Conservation (phyloP, 352 stramenopile species). For the Globisporangium polare region DNA sequence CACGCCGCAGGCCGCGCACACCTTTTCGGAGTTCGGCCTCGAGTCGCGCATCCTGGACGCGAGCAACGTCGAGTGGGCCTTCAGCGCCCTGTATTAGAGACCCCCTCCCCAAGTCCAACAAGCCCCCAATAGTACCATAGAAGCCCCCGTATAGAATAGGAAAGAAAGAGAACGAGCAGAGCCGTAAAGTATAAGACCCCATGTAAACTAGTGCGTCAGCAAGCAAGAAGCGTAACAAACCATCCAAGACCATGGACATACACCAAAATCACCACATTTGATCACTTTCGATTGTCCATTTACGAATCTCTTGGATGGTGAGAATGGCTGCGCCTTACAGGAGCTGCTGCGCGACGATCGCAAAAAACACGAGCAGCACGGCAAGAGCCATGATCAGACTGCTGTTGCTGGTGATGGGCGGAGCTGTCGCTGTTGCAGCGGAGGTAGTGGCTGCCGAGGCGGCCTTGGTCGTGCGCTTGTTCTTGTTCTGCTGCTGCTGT, state of each 20-base stretch:
- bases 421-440: constrained; percentile 12
- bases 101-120: background rate
- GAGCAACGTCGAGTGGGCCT: constrained; percentile 71
- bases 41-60: constrained; percentile 54
- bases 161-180: constrained; percentile 14
- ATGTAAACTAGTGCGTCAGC: constrained; percentile 18
- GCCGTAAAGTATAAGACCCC: constrained; percentile 24
- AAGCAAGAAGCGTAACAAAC: background rate
- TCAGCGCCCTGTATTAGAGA: constrained; percentile 70
- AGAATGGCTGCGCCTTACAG: background rate
- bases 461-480: background rate
- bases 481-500: constrained; percentile 6
- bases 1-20: constrained; percentile 26
- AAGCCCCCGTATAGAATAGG: constrained; percentile 15
- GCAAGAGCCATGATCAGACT: constrained; percentile 33
- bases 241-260: background rate
- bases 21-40: constrained; percentile 74
- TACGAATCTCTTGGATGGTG: too few relatives aligned
- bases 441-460: background rate
- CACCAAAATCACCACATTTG: constrained; percentile 8
- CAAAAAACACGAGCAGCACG: constrained; percentile 27
- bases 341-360: constrained; percentile 20
- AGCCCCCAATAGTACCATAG: constrained; percentile 15
- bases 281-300: too few relatives aligned
- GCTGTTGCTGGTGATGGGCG: background rate